These are phyloP conservation scores for Eragrostis curvula DNA, from an alignment of 176 grass and related monocot genomes.

Conservation along the genomic window DNA sequence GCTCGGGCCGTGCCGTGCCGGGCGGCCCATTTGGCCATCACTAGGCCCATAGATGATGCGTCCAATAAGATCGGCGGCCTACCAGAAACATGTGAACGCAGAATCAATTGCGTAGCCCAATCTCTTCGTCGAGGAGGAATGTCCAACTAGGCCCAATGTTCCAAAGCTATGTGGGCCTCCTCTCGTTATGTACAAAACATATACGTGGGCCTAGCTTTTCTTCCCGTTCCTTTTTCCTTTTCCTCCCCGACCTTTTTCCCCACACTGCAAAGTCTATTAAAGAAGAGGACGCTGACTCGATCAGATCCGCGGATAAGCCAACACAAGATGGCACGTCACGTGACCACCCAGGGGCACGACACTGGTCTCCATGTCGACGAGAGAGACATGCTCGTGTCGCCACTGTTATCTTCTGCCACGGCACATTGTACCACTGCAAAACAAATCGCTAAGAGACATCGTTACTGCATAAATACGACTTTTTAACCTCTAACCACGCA, in stretches of 20 bases:
- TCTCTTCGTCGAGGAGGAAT: background rate
- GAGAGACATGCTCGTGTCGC: background rate
- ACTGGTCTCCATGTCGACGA: background rate
- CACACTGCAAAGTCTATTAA: background rate
- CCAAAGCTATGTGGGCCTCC: background rate
- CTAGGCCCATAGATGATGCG: background rate
- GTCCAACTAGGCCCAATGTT: background rate
- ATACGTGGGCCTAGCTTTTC: background rate
- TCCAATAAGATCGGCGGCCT: background rate
- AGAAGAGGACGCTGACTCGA: background rate
- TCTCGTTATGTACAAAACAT: background rate
- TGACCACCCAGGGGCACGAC: slow-evolving; percentile 3
- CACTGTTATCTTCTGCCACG: slow-evolving; percentile 8
- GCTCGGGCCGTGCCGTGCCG: no score
- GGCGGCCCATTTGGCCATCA: no score
- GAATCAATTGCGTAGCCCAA: no score
- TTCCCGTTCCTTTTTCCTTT: background rate
- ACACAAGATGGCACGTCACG: background rate
- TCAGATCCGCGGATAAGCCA: background rate
- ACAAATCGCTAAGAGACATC: slow-evolving; percentile 14
- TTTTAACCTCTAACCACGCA: background rate
- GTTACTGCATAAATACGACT: background rate
- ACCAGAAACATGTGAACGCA: background rate
- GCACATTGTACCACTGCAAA: background rate
- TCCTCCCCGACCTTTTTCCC: background rate